Conservation (phyloP, 2,329 filamentous ascomycete genomes). For the Penicillium sp. region DNA sequence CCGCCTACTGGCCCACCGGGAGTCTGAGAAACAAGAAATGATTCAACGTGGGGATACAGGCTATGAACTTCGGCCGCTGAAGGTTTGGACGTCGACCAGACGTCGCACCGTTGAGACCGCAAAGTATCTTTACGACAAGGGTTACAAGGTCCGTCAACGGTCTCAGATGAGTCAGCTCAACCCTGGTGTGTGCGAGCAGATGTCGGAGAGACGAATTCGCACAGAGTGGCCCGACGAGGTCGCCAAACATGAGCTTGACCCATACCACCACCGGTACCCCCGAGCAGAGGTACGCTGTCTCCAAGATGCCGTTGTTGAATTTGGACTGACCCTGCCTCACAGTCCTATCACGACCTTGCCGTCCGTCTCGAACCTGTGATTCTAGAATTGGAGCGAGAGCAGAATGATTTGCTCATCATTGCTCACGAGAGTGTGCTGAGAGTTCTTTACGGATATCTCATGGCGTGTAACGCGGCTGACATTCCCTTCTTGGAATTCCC, state of each 20-base stretch:
- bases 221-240: constrained; percentile 84
- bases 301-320: not conserved
- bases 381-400: constrained; percentile 90
- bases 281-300: constrained; percentile 67
- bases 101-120: constrained; percentile 86
- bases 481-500: constrained; percentile 92
- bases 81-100: constrained; percentile 91
- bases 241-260: constrained; percentile 84
- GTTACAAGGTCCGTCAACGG: constrained; percentile 81
- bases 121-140: constrained; percentile 68
- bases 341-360: constrained; percentile 98
- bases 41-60: constrained; percentile 62
- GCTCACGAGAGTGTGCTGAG: constrained; percentile 96
- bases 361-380: constrained; percentile 97
- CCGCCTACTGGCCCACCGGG: constrained; percentile 72
- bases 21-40: constrained; percentile 68
- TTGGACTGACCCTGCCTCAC: constrained; percentile 1
- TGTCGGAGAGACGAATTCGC: constrained; percentile 76
- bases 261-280: constrained; percentile 94
- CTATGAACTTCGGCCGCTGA: constrained; percentile 68
- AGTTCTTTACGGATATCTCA: constrained; percentile 93
- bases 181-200: constrained; percentile 89
- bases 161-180: constrained; percentile 98
- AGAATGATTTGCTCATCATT: constrained; percentile 96
- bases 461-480: constrained; percentile 94